These are phyloP conservation scores for Trichoderma citrinoviride DNA, from an alignment of 2,329 filamentous ascomycete species.

Conservation along the genomic window DNA sequence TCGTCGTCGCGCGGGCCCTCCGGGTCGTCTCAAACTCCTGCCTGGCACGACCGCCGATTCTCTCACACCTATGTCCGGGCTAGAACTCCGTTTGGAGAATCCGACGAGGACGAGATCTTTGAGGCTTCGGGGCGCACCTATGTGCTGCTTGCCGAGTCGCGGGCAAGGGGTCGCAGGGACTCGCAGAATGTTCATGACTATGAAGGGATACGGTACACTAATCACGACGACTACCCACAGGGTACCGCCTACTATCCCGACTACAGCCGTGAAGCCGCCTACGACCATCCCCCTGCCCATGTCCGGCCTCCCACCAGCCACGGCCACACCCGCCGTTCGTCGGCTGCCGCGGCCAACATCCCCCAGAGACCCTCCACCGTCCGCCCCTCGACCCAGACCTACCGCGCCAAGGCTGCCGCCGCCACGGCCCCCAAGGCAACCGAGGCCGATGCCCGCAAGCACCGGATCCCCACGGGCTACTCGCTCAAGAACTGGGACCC, in stretches of 20 bases:
- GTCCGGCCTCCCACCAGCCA: constrained; percentile 43
- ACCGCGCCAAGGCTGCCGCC: constrained; percentile 34
- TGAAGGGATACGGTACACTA: constrained; percentile 57
- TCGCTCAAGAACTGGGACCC: constrained; percentile 99
- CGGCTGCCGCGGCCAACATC: constrained; percentile 39
- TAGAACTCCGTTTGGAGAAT: constrained; percentile 59
- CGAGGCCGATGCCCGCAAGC: constrained; percentile 58
- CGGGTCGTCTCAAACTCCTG: constrained; percentile 34
- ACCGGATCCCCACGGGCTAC: constrained; percentile 83
- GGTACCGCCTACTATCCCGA: constrained; percentile 39
- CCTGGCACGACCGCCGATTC: constrained; percentile 53
- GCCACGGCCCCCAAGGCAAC: constrained; percentile 49
- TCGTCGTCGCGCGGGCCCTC: constrained; percentile 44
- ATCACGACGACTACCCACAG: constrained; percentile 58
- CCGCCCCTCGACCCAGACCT: constrained; percentile 40
- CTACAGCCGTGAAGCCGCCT: constrained; percentile 37
- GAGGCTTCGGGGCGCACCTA: constrained; percentile 54
- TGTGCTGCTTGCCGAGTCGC: constrained; percentile 51
- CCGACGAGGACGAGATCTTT: constrained; percentile 62
- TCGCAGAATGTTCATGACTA: constrained; percentile 41
- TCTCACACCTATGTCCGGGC: constrained; percentile 59
- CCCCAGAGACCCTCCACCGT: constrained; percentile 54
- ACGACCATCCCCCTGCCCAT: constrained; percentile 36
- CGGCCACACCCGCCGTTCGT: constrained; percentile 46
- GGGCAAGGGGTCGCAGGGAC: constrained; percentile 36